Evolutionary conservation across 192 early-diverging fungal genomes (phyloP), one percentile per base, ranked within the genome.

Genomic region (Dissophora ornata): DNA sequence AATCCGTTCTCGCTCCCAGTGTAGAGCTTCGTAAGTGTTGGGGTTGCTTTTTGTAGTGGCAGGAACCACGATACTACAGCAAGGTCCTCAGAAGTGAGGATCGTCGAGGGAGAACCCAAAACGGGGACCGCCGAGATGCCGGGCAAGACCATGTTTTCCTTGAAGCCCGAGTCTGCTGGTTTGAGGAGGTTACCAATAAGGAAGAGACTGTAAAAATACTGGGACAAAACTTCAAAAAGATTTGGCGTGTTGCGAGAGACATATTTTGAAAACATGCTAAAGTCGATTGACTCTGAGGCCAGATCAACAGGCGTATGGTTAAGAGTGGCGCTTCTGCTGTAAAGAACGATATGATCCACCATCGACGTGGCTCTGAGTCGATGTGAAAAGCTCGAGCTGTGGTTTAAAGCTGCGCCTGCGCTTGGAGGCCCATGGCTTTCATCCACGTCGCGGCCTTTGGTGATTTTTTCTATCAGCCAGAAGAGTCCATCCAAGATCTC

Each of bases 1-100:
- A 84, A 88, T 10, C 86, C 86, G 40, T 88, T 68, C 33, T 53
- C 42, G n/a, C 79, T 81, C 16, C 81, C 80, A n/a, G 71, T 73
- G 41, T 85, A 88, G 1, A 88, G 67, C 0, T 65, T 59, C 11
- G 70, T 66, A 78, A 85, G 70, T 4, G 68, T 54, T 3, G 75
- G 80, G 15, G 66, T 42, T 4, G 80, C 45, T 19, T 53, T 58
- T 15, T 40, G 40, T 4, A 62, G 57, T 3, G 86, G 84, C 3
- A 87, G 42, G 45, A 71, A 71, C 86, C 86, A 87, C 12, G 62
- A 79, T 1, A 87, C 18, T 0, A 85, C 29, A 19, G 79, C 73
- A 15, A 75, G 33, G 36, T 81, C 64, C 7, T 81, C 57, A 0
- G 79, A 56, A 5, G 61, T 80, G 12, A 87, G 67, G 9, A 87